These are phyloP conservation scores for Aureobasidium sp. DNA, from an alignment of 2,329 filamentous ascomycete genomes.

Conservation along the genomic window DNA sequence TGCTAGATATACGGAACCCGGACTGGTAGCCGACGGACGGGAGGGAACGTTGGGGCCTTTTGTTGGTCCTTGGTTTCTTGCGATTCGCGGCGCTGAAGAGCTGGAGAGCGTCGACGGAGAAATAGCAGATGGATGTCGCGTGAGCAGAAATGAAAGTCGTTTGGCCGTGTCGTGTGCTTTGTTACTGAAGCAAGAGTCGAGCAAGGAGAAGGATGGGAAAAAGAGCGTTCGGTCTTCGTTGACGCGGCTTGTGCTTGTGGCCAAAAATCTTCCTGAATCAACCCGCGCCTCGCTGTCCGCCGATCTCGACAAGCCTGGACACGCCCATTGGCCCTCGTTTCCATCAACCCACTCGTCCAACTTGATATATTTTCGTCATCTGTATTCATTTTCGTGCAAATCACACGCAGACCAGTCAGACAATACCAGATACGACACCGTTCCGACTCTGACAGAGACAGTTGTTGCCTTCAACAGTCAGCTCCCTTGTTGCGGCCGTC, in stretches of 20 bases:
- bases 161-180: conserved; percentile 5
- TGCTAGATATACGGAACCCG: conserved; percentile 3
- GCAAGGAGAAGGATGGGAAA: neutral
- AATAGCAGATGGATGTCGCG: conserved; percentile 4
- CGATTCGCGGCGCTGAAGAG: neutral
- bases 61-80: neutral
- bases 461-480: neutral
- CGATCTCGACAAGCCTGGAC: conserved; percentile 7
- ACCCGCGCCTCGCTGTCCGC: neutral
- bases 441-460: neutral
- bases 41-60: conserved; percentile 7
- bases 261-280: conserved; percentile 2
- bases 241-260: conserved; percentile 3
- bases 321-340: neutral
- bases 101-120: neutral
- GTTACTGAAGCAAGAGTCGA: neutral
- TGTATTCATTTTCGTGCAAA: neutral
- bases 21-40: neutral
- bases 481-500: neutral
- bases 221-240: conserved; percentile 9
- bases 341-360: neutral
- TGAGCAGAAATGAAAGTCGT: conserved; percentile 5
- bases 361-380: neutral
- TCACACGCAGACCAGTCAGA: neutral
- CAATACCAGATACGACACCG: neutral